Percentiles rank a stretch among this genome's conserved stretches.
These are phyloP conservation scores for Nemania diffusa DNA, from an alignment of 2,329 filamentous ascomycete genomes.

Conservation along the genomic window DNA sequence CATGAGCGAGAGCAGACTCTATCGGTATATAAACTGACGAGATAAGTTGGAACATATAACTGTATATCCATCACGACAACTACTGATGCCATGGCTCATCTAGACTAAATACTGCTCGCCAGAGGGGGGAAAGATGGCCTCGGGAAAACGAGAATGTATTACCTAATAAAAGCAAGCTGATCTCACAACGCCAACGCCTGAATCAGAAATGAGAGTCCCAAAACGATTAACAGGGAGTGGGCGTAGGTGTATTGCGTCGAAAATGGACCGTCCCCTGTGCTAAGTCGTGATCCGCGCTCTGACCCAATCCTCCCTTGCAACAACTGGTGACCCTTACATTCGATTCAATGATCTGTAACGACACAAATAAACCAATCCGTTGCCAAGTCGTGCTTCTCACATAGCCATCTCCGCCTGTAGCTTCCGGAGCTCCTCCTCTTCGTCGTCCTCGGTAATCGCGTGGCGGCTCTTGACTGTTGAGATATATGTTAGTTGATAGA, in stretches of 20 bases:
- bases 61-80: conserved; percentile 31
- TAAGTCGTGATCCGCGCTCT: conserved; percentile 26
- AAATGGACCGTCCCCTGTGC: conserved; percentile 22
- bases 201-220: conserved; percentile 26
- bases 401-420: conserved; percentile 98
- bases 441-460: conserved; percentile 79
- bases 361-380: conserved; percentile 27
- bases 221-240: conserved; percentile 11
- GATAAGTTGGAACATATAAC: conserved; percentile 30
- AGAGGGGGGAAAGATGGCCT: conserved; percentile 21
- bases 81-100: conserved; percentile 35
- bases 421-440: conserved; percentile 93
- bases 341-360: conserved; percentile 37
- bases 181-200: conserved; percentile 49
- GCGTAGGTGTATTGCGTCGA: conserved; percentile 18
- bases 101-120: conserved; percentile 25
- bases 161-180: conserved; percentile 38
- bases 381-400: conserved; percentile 58
- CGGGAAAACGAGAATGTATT: conserved; percentile 41
- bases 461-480: conserved; percentile 61
- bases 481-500: conserved; percentile 32
- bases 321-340: conserved; percentile 27
- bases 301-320: conserved; percentile 20
- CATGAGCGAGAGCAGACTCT: not conserved
- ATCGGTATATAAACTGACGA: conserved; percentile 8